Evolutionary conservation across 805 yeast genomes (phyloP), one percentile per base, ranked within the genome.

Genomic region (Nakazawaea ambrosiae): DNA sequence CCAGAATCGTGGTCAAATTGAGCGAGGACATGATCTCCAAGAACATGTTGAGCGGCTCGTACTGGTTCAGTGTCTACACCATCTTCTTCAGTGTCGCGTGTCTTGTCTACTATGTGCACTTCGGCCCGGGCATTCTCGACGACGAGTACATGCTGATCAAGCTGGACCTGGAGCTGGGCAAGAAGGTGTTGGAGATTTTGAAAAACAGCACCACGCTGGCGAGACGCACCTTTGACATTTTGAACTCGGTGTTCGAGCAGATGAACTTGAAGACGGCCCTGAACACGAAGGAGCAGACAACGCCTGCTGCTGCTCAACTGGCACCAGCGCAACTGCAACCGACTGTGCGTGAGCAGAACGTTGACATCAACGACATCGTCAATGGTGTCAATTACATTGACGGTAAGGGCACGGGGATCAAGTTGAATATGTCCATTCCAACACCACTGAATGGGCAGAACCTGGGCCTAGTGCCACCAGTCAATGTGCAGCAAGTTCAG

Each of bases 31-130:
- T 88, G 87, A 78, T 82, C 44, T 70, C 74, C 45, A 75, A 78
- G 44, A 69, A 79, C 41, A 66, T 85, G 56, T 62, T 88, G 27
- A 75, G 79, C 45, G 95, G 95, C 1, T 83, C 92, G 2, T 89
- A 88, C 53, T 87, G 96, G 95, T 88, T 86, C 53, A 78, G 92
- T 5, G 82, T 84, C 51, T 88, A 88, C 55, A 85, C 96, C 0
- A 81, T 88, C 4, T 88, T 87, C 55, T 86, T 85, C 59, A 79
- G 94, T 2, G 87, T 87, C 42, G 94, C 95, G 1, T 83, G 95
- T 51, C 65, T 87, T 48, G 82, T 85, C 14, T 85, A 81, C 50
- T 86, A 87, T 53, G 81, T 75, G 40, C 90, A 84, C 55, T 61
- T 58, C 48, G 62, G 63, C 5, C 63, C 66, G 10, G 73, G 71